Percentiles rank a stretch among this genome's conserved stretches.
Evolutionary conservation across 2,329 filamentous ascomycete genomes (phyloP).

Genomic region (Cercospora sojina): DNA sequence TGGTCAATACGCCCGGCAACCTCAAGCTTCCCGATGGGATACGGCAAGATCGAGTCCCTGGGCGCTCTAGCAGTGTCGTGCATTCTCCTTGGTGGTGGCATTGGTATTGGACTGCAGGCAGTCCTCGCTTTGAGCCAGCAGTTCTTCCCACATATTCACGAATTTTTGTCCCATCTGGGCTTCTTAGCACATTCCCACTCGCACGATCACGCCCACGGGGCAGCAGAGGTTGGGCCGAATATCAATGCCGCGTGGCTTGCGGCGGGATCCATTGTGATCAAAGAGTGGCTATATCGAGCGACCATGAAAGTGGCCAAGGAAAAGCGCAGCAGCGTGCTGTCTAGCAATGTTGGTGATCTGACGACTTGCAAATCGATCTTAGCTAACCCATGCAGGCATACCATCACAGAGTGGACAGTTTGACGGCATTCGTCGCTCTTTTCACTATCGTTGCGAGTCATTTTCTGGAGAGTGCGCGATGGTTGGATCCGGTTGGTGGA

Average conservation of each 20-base stretch:
- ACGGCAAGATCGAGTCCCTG: slow-evolving; percentile 96
- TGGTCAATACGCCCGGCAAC: slow-evolving; percentile 87
- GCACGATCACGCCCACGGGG: slow-evolving; percentile 66
- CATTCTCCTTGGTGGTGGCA: slow-evolving; percentile 81
- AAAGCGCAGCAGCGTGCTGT: slow-evolving; percentile 91
- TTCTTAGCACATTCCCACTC: slow-evolving; percentile 53
- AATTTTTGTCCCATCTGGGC: slow-evolving; percentile 44
- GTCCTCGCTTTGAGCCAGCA: slow-evolving; percentile 57
- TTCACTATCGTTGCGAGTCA: slow-evolving; percentile 88
- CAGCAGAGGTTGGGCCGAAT: slow-evolving; percentile 65
- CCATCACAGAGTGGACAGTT: slow-evolving; percentile 92
- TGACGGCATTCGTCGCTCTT: slow-evolving; percentile 91
- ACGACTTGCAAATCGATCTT: background rate
- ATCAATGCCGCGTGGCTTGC: slow-evolving; percentile 95
- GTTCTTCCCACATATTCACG: slow-evolving; percentile 49
- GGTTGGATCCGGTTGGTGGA: slow-evolving; percentile 92
- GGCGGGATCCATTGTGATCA: slow-evolving; percentile 81
- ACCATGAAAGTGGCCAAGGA: slow-evolving; percentile 97
- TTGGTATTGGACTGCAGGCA: slow-evolving; percentile 79
- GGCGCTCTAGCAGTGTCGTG: slow-evolving; percentile 91
- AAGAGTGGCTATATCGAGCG: slow-evolving; percentile 95
- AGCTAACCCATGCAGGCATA: slow-evolving; percentile 50
- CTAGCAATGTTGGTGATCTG: slow-evolving; percentile 66
- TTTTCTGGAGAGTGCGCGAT: slow-evolving; percentile 77
- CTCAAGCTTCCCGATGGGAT: slow-evolving; percentile 80